A percentile compares a stretch with the other conserved stretches of the same genome.
These are phyloP conservation scores for Suhomyces ambrosiae DNA, from an alignment of 1,139 yeast species.

Conservation along the genomic window DNA sequence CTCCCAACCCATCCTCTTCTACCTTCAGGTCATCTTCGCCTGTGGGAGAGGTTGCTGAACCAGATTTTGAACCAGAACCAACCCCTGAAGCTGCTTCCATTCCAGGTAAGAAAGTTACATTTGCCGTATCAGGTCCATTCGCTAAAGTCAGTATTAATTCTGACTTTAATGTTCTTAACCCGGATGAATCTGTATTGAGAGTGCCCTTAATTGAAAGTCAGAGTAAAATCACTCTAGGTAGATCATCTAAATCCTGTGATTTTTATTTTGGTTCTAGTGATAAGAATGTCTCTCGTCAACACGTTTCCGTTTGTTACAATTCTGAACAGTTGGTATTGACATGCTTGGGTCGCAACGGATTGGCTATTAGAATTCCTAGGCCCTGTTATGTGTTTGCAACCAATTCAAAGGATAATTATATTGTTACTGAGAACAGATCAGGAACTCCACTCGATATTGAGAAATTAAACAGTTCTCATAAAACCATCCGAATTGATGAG, in stretches of 20 bases:
- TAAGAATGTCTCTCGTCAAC: conserved; percentile 69
- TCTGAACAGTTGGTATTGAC: conserved; percentile 38
- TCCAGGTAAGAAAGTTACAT: conserved; percentile 13
- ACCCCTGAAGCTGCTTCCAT: conserved; percentile 3
- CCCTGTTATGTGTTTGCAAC: conserved; percentile 40
- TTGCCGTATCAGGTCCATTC: conserved; percentile 12
- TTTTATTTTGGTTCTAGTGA: conserved; percentile 56
- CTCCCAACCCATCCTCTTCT: conserved; percentile 60
- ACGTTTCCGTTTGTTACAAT: conserved; percentile 43
- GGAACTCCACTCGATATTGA: conserved; percentile 23
- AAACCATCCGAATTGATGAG: conserved; percentile 46
- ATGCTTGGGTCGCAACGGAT: conserved; percentile 74
- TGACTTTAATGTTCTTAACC: conserved; percentile 44
- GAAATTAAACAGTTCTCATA: conserved; percentile 21
- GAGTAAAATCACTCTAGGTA: conserved; percentile 49
- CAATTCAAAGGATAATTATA: conserved; percentile 30
- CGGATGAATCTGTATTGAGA: conserved; percentile 40
- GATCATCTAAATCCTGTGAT: conserved; percentile 66
- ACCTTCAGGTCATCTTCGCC: conserved; percentile 52
- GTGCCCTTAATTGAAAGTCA: conserved; percentile 34
- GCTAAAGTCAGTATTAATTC: conserved; percentile 25
- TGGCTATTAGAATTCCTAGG: conserved; percentile 61
- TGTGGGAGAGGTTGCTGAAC: conserved; percentile 16
- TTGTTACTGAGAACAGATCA: conserved; percentile 33
- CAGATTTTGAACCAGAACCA: conserved; percentile 1